A percentile compares a stretch with the other conserved stretches of the same genome.
Conservation (phyloP, 176 grass and related monocot species). For the Bothriochloa decipiens region DNA sequence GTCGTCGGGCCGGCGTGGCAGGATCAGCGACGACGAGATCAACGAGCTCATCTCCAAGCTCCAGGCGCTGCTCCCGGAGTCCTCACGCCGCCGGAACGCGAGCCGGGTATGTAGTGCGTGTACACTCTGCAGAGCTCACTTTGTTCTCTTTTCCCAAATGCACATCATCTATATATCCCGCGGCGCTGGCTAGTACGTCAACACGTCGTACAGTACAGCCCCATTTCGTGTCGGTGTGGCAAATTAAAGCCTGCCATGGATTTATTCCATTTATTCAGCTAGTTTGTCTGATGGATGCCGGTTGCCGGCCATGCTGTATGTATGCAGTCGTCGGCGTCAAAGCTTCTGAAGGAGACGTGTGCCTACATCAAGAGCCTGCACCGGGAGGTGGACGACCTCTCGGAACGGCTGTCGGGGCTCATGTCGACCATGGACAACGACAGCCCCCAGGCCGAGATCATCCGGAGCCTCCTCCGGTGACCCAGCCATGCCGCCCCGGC, state of each 20-base stretch:
- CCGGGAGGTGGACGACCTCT: constrained; percentile 82
- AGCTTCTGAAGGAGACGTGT: constrained; percentile 95
- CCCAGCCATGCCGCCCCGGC: neutral
- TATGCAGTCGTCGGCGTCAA: constrained; percentile 75
- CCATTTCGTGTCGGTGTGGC: constrained; percentile 23
- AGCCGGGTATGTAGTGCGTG: constrained; percentile 58
- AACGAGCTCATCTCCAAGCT: constrained; percentile 94
- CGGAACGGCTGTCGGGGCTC: constrained; percentile 69
- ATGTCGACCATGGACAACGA: constrained; percentile 74
- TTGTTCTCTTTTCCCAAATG: neutral
- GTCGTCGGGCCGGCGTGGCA: constrained; percentile 62
- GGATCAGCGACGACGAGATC: constrained; percentile 95
- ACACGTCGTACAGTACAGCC: neutral
- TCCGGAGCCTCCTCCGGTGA: constrained; percentile 70
- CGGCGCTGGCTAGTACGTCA: neutral
- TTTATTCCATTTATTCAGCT: neutral
- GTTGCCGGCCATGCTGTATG: neutral
- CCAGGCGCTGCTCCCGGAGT: constrained; percentile 78
- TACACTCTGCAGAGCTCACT: neutral
- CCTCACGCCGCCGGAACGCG: constrained; percentile 58
- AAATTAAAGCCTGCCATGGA: neutral
- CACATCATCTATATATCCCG: neutral
- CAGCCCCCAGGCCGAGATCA: constrained; percentile 86
- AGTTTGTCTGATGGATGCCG: constrained; percentile 26
- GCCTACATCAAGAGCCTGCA: constrained; percentile 91